A percentile compares a stretch with the other conserved stretches of the same genome.
These are phyloP conservation scores for Ganoderma boninense DNA, from an alignment of 1,284 basidiomycete genomes.

Conservation along the genomic window DNA sequence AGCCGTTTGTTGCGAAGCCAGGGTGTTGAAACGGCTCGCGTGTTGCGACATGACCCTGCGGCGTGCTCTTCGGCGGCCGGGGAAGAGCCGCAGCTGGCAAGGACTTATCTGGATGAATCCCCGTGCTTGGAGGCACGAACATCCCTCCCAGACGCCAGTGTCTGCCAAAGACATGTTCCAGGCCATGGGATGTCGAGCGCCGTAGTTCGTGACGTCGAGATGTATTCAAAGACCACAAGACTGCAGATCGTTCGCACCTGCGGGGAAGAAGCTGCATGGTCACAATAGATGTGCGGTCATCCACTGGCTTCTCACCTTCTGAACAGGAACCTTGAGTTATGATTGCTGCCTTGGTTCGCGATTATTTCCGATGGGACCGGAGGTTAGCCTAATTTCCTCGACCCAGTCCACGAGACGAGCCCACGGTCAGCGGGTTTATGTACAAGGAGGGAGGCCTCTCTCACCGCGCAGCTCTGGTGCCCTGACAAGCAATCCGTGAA, in stretches of 20 bases:
- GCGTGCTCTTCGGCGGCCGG: neutral
- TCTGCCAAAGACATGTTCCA: neutral
- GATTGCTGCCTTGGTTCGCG: conserved; percentile 4
- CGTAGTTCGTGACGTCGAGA: neutral
- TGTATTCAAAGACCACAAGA: neutral
- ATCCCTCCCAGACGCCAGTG: neutral
- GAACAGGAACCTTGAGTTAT: neutral
- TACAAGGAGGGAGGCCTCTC: neutral
- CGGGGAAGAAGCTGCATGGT: neutral
- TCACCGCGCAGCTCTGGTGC: neutral
- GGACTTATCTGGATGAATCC: neutral
- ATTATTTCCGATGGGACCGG: conserved; percentile 8
- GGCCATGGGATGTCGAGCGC: neutral
- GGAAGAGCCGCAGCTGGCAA: neutral
- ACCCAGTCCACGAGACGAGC: neutral
- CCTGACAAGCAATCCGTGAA: neutral
- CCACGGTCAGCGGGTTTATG: conserved; percentile 1
- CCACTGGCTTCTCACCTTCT: conserved; percentile 6
- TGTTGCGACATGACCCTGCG: neutral
- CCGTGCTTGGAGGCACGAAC: neutral
- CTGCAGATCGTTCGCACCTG: conserved; percentile 4
- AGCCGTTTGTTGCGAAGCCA: neutral
- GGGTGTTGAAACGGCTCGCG: neutral
- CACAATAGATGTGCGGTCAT: neutral
- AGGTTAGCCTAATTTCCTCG: conserved; percentile 5